phyloP scores from a whole-genome alignment of 805 yeast species.

The Yarrowia sp. region DNA sequence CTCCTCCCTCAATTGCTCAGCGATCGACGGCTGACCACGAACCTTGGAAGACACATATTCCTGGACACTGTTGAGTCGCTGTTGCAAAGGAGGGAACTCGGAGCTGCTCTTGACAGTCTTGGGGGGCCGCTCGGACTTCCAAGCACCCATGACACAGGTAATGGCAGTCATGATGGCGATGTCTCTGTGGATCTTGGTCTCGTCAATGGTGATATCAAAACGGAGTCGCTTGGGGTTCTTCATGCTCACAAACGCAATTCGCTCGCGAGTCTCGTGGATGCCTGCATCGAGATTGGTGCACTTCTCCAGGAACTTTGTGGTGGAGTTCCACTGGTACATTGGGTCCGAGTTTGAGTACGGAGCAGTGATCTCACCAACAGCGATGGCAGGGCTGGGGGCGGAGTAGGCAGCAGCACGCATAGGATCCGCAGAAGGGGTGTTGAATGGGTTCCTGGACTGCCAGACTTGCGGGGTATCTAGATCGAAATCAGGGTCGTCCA shows the following conservation, averaged over 20 bases:
- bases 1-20: neutral
- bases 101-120: slow-evolving; percentile 6
- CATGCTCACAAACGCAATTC: neutral
- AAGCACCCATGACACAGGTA: slow-evolving; percentile 11
- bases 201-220: slow-evolving; percentile 9
- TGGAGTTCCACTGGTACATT: slow-evolving; percentile 11
- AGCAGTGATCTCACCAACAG: slow-evolving; percentile 8
- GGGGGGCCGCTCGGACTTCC: slow-evolving; percentile 2
- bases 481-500: neutral
- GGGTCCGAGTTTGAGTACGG: neutral
- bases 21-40: slow-evolving; percentile 9
- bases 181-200: slow-evolving; percentile 15
- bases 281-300: slow-evolving; percentile 13
- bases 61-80: slow-evolving; percentile 11
- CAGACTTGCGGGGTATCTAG: slow-evolving; percentile 10
- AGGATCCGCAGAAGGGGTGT: slow-evolving; percentile 7
- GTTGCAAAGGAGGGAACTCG: slow-evolving; percentile 7
- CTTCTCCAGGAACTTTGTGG: slow-evolving; percentile 4
- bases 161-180: slow-evolving; percentile 22
- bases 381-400: slow-evolving; percentile 5
- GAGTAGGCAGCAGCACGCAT: slow-evolving; percentile 13
- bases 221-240: slow-evolving; percentile 19
- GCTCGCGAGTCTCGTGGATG: slow-evolving; percentile 9
- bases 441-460: slow-evolving; percentile 7
- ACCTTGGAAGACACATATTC: slow-evolving; percentile 23